Conservation (phyloP, 345 rosid species). For the Boechera divaricarpa region DNA sequence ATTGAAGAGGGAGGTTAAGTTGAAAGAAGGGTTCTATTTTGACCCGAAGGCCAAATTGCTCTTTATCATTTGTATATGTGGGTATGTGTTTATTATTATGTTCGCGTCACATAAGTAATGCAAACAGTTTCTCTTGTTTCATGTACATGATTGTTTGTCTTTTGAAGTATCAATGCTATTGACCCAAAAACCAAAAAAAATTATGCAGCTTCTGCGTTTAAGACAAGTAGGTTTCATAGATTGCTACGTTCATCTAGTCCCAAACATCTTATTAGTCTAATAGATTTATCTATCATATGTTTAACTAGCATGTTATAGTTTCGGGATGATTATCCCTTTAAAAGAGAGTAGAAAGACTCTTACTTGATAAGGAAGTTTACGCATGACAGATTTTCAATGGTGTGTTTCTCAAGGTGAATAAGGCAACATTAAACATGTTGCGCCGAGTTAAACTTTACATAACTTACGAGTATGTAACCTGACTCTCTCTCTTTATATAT, state of each 20-base stretch:
- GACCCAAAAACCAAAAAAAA: slow-evolving; percentile 56
- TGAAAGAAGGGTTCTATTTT: slow-evolving; percentile 64
- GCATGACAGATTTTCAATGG: slow-evolving; percentile 53
- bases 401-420: slow-evolving; percentile 57
- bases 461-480: slow-evolving; percentile 68
- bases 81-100: slow-evolving; percentile 47
- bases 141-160: not conserved
- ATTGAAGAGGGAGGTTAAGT: slow-evolving; percentile 55
- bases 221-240: slow-evolving; percentile 60
- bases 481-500: not conserved
- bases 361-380: no score
- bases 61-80: slow-evolving; percentile 80
- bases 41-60: slow-evolving; percentile 84
- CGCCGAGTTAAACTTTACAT: slow-evolving; percentile 88
- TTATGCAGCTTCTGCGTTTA: slow-evolving; percentile 78
- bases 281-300: not conserved
- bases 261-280: not conserved
- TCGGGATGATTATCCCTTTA: no score
- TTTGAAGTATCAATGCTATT: slow-evolving; percentile 80
- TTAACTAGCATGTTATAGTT: no score
- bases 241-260: not conserved
- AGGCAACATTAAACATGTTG: slow-evolving; percentile 62
- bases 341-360: no score
- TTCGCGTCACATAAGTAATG: not conserved
- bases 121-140: not conserved